Conservation (phyloP, 345 rosid species). For the Eucalyptus decipiens region DNA sequence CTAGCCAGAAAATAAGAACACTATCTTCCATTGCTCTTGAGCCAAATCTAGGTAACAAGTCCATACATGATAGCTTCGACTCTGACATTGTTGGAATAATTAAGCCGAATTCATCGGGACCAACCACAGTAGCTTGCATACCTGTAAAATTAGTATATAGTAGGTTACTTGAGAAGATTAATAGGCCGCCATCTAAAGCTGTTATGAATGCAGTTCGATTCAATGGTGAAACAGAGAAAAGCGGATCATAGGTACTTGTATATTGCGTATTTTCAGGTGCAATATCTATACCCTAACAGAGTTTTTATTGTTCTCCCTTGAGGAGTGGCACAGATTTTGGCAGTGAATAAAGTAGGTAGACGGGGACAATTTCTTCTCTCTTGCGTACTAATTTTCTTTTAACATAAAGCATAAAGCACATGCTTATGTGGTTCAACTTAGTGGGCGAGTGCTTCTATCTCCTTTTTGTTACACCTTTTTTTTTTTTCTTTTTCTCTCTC, state of each 20-base stretch:
- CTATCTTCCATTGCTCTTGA: conserved; percentile 68
- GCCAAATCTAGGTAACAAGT: conserved; percentile 26
- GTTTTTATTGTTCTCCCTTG: neutral
- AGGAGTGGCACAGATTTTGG: neutral
- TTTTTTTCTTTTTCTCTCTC: neutral
- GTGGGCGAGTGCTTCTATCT: neutral
- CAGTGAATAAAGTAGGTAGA: neutral
- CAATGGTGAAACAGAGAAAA: conserved; percentile 25
- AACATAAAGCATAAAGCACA: neutral
- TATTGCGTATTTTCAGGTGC: neutral
- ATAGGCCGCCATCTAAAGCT: conserved; percentile 79
- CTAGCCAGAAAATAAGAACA: conserved; percentile 78
- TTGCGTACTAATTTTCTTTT: neutral
- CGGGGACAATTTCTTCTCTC: neutral
- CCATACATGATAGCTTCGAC: conserved; percentile 2
- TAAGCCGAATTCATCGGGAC: conserved; percentile 52
- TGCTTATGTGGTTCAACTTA: neutral
- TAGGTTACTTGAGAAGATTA: conserved; percentile 98
- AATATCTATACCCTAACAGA: neutral
- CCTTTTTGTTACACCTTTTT: neutral
- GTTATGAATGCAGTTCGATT: conserved; percentile 20
- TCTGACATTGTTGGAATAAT: conserved; percentile 43
- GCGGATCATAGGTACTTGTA: conserved; percentile 11
- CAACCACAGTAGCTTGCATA: conserved; percentile 91
- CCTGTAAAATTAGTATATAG: conserved; percentile 94